These are phyloP conservation scores for Paraglomus occultum DNA, from an alignment of 192 early-diverging fungal genomes.

Conservation along the genomic window DNA sequence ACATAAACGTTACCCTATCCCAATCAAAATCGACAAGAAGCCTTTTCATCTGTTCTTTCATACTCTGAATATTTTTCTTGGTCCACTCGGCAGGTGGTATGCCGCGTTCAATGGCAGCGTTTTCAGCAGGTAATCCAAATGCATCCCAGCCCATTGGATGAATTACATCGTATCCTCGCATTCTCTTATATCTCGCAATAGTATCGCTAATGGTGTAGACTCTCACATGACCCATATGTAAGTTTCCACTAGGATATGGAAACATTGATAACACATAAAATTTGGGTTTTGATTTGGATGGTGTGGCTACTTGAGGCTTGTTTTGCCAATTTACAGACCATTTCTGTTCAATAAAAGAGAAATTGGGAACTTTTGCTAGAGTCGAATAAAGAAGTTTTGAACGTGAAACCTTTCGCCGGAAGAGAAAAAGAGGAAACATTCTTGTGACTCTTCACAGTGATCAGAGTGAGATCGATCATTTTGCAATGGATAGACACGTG, in stretches of 20 bases:
- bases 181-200: conserved; percentile 71
- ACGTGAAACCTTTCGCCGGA: no score
- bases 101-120: conserved; percentile 86
- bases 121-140: conserved; percentile 98
- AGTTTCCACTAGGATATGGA: conserved; percentile 88
- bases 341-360: no score
- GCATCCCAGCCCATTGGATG: conserved; percentile 98
- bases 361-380: no score
- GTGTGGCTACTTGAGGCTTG: no score
- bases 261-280: conserved; percentile 94
- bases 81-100: conserved; percentile 86
- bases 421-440: no score
- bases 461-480: no score
- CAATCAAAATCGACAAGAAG: conserved; percentile 89
- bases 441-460: no score
- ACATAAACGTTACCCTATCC: conserved; percentile 55
- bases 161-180: conserved; percentile 74
- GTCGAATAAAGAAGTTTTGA: no score
- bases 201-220: conserved; percentile 94
- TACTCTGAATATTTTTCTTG: conserved; percentile 68
- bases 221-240: conserved; percentile 97
- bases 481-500: no score
- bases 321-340: no score
- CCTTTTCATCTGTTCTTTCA: conserved; percentile 77
- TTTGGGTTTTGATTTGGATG: conserved; percentile 24